Percentiles rank a stretch among this genome's conserved stretches.
Conservation (phyloP, 2,329 filamentous ascomycete genomes). For the Cladosporium sp. region DNA sequence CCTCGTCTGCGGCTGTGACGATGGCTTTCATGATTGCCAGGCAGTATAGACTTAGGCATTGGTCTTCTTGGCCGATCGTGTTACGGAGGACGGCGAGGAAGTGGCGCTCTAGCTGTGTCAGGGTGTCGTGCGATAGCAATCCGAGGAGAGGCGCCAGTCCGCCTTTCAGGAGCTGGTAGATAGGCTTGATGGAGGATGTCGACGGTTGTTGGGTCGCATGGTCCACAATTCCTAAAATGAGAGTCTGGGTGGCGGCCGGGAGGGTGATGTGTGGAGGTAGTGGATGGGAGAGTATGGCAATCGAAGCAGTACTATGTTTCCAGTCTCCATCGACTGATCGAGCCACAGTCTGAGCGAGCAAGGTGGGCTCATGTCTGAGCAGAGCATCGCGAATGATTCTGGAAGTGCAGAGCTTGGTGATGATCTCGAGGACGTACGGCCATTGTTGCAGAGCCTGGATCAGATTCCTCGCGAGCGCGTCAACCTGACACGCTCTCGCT, state of each 20-base stretch:
- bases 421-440: constrained; percentile 51
- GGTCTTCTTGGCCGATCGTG: constrained; percentile 29
- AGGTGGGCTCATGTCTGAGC: constrained; percentile 32
- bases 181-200: constrained; percentile 30
- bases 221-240: constrained; percentile 36
- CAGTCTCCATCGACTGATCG: constrained; percentile 29
- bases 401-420: constrained; percentile 47
- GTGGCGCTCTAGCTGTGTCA: constrained; percentile 34
- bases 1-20: constrained; percentile 26
- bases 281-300: constrained; percentile 33
- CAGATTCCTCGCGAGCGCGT: constrained; percentile 46
- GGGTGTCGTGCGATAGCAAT: constrained; percentile 29
- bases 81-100: constrained; percentile 36
- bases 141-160: constrained; percentile 33
- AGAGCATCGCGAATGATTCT: constrained; percentile 33
- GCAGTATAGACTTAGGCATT: constrained; percentile 38
- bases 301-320: constrained; percentile 28
- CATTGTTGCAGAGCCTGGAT: constrained; percentile 53
- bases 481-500: constrained; percentile 52
- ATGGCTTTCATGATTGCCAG: constrained; percentile 39
- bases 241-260: constrained; percentile 35
- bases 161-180: constrained; percentile 36
- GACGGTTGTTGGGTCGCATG: constrained; percentile 32
- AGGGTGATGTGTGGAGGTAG: constrained; percentile 32
- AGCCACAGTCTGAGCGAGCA: constrained; percentile 31